These are phyloP conservation scores for Mentha longifolia DNA, from an alignment of 257 asterid species.

Conservation along the genomic window DNA sequence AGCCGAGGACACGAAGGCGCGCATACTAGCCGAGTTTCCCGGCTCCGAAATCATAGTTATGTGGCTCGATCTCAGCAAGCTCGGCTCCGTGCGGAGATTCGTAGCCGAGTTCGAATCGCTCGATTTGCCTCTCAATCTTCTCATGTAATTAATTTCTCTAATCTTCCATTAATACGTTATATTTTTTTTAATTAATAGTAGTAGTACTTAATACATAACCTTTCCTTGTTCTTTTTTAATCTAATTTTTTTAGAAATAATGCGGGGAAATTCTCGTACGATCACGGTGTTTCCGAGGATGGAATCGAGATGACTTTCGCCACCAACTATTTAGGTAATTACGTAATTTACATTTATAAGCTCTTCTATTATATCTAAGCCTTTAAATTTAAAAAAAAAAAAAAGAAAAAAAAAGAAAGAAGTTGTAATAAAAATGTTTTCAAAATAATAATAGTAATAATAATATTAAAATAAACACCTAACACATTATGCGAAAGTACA, in stretches of 20 bases:
- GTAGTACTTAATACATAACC: neutral
- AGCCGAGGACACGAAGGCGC: conserved; percentile 76
- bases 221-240: no score
- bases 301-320: conserved; percentile 96
- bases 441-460: no score
- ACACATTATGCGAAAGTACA: neutral
- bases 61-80: conserved; percentile 88
- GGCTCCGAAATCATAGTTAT: conserved; percentile 65
- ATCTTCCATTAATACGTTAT: neutral
- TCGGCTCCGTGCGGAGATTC: conserved; percentile 68
- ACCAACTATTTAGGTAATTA: conserved; percentile 82
- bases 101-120: conserved; percentile 68
- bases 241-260: conserved; percentile 60
- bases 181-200: no score
- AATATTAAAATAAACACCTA: neutral
- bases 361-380: no score
- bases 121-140: conserved; percentile 78
- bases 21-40: conserved; percentile 71
- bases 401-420: no score
- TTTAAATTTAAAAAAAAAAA: no score
- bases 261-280: conserved; percentile 90
- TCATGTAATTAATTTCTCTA: conserved; percentile 59
- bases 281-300: conserved; percentile 85
- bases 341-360: neutral
- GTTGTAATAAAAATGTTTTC: no score